A percentile compares a stretch with the other conserved stretches of the same genome.
These are phyloP conservation scores for Neofusicoccum parvum DNA, from an alignment of 2,329 filamentous ascomycete species.

Conservation along the genomic window DNA sequence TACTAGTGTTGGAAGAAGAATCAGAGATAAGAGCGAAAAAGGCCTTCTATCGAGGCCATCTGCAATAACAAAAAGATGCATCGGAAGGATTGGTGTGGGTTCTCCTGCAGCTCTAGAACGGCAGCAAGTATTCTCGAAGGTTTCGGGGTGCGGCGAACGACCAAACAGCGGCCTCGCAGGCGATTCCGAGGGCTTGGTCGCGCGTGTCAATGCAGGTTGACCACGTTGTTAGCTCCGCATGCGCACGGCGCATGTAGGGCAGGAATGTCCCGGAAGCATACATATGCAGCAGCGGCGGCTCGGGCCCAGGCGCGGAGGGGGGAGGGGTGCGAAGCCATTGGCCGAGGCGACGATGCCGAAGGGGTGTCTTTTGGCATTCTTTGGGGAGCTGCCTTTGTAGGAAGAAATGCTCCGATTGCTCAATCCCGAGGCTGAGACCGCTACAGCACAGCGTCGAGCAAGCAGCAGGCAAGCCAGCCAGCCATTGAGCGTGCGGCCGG, in stretches of 20 bases:
- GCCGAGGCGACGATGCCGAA: too few species aligned
- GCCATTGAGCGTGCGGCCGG: too few species aligned
- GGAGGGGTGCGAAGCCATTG: too few species aligned
- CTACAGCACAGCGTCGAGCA: not conserved
- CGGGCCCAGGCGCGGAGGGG: too few species aligned
- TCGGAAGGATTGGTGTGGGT: not conserved
- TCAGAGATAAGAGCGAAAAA: not conserved
- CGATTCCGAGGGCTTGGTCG: not conserved
- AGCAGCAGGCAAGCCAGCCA: too few species aligned
- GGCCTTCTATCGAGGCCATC: not conserved
- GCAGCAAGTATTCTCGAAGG: not conserved
- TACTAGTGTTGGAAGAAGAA: not conserved
- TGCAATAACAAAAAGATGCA: not conserved
- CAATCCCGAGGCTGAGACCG: not conserved
- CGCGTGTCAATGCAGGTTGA: not conserved
- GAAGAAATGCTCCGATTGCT: conserved; percentile 8
- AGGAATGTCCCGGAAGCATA: not conserved
- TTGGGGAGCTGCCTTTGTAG: not conserved
- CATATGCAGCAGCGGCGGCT: not conserved
- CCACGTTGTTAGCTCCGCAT: not conserved
- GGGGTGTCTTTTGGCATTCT: too few species aligned
- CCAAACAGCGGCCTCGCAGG: too few species aligned
- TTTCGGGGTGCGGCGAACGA: too few species aligned
- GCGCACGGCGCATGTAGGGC: not conserved
- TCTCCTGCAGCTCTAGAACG: not conserved